Conservation (phyloP, 257 asterid species). For the Lithospermum erythrorhizon region DNA sequence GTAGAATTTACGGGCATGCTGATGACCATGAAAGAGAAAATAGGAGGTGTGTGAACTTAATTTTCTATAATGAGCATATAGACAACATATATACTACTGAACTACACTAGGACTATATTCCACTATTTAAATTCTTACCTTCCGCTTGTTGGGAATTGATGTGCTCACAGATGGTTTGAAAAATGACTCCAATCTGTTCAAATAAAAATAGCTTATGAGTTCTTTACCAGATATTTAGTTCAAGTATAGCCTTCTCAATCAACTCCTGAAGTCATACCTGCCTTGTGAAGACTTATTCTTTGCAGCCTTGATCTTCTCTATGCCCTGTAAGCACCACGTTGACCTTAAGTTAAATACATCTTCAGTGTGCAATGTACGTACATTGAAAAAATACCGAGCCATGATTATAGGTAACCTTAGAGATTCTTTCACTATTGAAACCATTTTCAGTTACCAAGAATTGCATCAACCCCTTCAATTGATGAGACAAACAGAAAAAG, state of each 20-base stretch:
- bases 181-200: constrained; percentile 84
- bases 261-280: constrained; percentile 38
- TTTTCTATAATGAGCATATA: too few species aligned
- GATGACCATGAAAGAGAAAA: too few species aligned
- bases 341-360: constrained; percentile 14
- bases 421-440: constrained; percentile 78
- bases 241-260: not conserved
- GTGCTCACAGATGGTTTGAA: constrained; percentile 72
- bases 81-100: too few species aligned
- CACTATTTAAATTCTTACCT: constrained; percentile 31
- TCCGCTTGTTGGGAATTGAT: constrained; percentile 62
- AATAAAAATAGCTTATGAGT: constrained; percentile 4
- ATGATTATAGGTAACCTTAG: constrained; percentile 41
- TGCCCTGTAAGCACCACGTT: constrained; percentile 39
- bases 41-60: too few species aligned
- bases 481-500: constrained; percentile 8
- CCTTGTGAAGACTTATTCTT: constrained; percentile 92
- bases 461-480: constrained; percentile 58
- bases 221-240: not conserved
- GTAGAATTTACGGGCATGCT: too few species aligned
- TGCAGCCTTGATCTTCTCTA: constrained; percentile 92
- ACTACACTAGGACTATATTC: not conserved
- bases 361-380: not conserved
- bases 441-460: constrained; percentile 95
- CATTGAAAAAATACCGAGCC: constrained; percentile 1